phyloP scores from a whole-genome alignment of 176 grass and related monocot species.

The Dactylis glomerata region DNA sequence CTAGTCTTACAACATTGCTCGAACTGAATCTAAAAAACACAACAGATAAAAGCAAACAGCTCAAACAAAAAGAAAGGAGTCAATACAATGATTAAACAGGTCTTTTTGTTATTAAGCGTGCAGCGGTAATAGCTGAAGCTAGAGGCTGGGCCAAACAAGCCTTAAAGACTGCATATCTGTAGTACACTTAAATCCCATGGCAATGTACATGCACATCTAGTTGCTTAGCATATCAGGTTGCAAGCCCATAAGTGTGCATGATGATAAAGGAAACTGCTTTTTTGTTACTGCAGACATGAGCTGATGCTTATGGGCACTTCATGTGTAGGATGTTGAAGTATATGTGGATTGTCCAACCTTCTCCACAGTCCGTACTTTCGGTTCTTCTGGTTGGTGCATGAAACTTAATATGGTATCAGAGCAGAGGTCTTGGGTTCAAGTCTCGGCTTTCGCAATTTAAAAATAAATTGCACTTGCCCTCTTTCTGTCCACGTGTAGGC shows the following conservation, averaged over 20 bases:
- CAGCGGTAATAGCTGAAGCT: neutral
- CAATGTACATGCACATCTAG: neutral
- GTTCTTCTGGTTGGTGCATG: neutral
- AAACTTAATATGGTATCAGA: neutral
- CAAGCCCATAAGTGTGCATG: neutral
- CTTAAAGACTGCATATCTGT: neutral
- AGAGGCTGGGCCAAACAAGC: neutral
- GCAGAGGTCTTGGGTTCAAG: neutral
- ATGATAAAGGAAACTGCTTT: neutral
- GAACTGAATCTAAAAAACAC: neutral
- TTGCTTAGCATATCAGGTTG: neutral
- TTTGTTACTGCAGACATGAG: neutral
- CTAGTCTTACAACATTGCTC: neutral
- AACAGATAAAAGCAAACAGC: neutral
- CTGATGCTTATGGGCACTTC: neutral
- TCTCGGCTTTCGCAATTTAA: no score
- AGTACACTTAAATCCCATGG: neutral
- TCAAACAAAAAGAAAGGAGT: neutral
- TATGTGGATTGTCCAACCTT: neutral
- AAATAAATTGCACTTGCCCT: no score
- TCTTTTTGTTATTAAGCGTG: neutral
- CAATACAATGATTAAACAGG: neutral
- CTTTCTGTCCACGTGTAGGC: no score
- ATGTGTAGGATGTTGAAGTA: neutral
- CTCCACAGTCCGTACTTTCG: neutral